Evolutionary conservation across 345 rosid genomes (phyloP), one percentile per base, ranked within the genome.

Genomic region (Linum usitatissimum): DNA sequence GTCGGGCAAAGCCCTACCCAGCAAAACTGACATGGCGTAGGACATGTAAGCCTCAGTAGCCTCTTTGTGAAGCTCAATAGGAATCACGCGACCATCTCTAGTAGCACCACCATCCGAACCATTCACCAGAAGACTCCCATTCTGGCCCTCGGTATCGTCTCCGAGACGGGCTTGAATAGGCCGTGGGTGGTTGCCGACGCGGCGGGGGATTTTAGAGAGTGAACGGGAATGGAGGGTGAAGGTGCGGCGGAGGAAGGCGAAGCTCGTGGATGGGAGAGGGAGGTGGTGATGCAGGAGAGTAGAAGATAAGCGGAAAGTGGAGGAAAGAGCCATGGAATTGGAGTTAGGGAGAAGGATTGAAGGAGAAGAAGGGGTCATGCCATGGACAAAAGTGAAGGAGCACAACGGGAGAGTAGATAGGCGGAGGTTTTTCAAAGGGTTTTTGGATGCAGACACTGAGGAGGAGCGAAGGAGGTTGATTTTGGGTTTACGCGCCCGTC

Each of bases 1-100:
- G 64, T 93, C 97, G 0, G 99, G 99, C 75, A 93, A 73, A 61
- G 97, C 97, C 6, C 97, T 84, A 18, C 99, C 99, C 20, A 93
- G 96, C 69, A 93, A 64, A 59, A 93, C 99, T 1, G 99, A 93
- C 77, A 93, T 84, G 0, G 99, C 96, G 5, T 93, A 93, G 0
- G 99, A 61, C 89, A 93, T 76, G 70, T 93, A 93, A 9, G 99
- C 87, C 34, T 82, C 96, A 0, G 94, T 87, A 63, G 96, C 95
- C 70, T 93, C 99, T 74, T 81, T 86, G 60, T 90, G 97, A 19
- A 93, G 96, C 80, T 85, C 98, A 17, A 72, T 40, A 0, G 80
- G 82, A 30, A 87, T 77, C 3, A 89, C 77, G 60, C 96, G 78
- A 34, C 68, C 76, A 48, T 61, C 66, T 18, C 61, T 57, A 28